Evolutionary conservation across 805 yeast species (phyloP).

Genomic region (Saccharomycopsis capsularis): DNA sequence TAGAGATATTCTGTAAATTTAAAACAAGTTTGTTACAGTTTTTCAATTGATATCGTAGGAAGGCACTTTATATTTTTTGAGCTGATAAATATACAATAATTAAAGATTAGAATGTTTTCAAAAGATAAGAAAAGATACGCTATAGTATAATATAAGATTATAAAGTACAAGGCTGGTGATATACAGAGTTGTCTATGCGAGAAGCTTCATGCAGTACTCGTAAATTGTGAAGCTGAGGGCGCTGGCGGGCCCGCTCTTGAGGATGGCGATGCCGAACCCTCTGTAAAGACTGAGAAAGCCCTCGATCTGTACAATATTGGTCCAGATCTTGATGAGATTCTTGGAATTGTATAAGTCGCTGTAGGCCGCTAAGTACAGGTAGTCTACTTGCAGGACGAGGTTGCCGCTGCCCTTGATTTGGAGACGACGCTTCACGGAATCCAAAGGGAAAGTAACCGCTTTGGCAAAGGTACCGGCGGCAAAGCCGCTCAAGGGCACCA

Average conservation of each 20-base stretch:
- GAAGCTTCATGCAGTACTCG: slow-evolving; percentile 17
- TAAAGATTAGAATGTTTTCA: no score
- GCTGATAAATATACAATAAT: no score
- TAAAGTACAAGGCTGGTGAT: no score
- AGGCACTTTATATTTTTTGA: no score
- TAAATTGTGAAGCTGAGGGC: slow-evolving; percentile 20
- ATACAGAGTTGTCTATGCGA: no score
- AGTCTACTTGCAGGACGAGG: slow-evolving; percentile 2
- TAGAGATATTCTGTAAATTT: no score
- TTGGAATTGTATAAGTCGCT: slow-evolving; percentile 8
- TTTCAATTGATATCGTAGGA: no score
- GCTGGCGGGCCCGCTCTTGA: slow-evolving; percentile 22
- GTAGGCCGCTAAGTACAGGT: slow-evolving; percentile 7
- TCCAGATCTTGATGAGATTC: slow-evolving; percentile 8
- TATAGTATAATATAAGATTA: no score
- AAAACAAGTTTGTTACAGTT: no score
- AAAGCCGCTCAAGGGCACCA: slow-evolving; percentile 59
- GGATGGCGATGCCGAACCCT: slow-evolving; percentile 18
- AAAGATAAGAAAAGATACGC: no score
- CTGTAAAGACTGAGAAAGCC: slow-evolving; percentile 17
- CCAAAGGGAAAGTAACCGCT: slow-evolving; percentile 74
- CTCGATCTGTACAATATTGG: slow-evolving; percentile 11
- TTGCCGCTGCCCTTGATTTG: slow-evolving; percentile 47
- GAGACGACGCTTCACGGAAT: slow-evolving; percentile 68
- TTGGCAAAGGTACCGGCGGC: slow-evolving; percentile 74